Base-by-base conservation (phyloP, 805 yeast genomes). In the Spathaspora gorwiae region DNA sequence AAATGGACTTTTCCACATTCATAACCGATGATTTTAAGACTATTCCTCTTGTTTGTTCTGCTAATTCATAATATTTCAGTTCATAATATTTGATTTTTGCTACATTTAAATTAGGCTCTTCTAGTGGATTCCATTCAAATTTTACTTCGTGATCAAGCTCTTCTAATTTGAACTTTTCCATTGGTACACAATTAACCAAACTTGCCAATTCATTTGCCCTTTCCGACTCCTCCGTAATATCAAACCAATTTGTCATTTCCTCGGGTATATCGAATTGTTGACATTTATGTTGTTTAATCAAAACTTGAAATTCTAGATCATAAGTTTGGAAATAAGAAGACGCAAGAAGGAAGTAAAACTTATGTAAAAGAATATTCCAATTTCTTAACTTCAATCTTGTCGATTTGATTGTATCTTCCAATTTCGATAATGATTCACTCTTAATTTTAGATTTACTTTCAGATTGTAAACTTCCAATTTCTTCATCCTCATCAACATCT, bases 261-360 rank as follows among this genome's bases (percentile, higher is more conserved):
- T 30, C 30, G 1, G 43, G 35, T 13, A 45, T 14, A n/a, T 37
- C 26, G n/a, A 44, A 14, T 3, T 44, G 30, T 3, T 44, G 30
- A 1, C 54, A 41, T 24, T 48, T 50, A 34, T 48, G 46, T 8
- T 52, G 37, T 9, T 39, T 8, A 8, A 66, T 61, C 35, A 64
- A 61, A 14, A 50, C 46, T 27, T 49, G 51, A 42, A 65, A 71
- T 40, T 66, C 73, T 15, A 51, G 54, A 50, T 71, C 73, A 47
- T 68, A 62, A 8, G 55, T 44, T 49, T 84, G 90, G 51, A 75
- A 87, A 55, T 84, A 79, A 0, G 86, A 78, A 1, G 90, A 80
- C 0, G 88, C 97, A 26, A 86, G 68, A 49, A 89, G 79, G 57
- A 90, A 92, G 56, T 79, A 84, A 37, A 84, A 75, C 42, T 90